Base-by-base conservation (phyloP, 345 rosid species). In the Corchorus capsularis region DNA sequence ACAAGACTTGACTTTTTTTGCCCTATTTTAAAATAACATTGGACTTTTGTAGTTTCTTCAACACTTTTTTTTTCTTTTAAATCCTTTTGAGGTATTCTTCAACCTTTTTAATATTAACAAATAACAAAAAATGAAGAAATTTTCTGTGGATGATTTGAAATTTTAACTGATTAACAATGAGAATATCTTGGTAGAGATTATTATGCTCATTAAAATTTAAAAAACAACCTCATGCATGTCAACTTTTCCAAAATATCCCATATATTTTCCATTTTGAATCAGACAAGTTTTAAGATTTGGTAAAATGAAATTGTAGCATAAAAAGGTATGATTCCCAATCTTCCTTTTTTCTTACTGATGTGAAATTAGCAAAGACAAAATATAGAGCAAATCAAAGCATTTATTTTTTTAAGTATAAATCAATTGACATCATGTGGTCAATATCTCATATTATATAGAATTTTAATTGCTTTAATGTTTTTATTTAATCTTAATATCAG, bases 261-360 rank as follows among this genome's bases (percentile, higher is more conserved):
- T 47, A 46, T 45, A n/a, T 66, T 45, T 6, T 2, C 56, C 4
- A 68, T 11, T 49, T 27, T 32, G 57, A 32, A 15, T 27, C 6
- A 53, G 65, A 75, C 72, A 63, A 22, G 20, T 46, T 32, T 20
- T 12, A 65, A 71, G 71, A 64, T 53, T 16, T 62, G 39, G 13
- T 46, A 6, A 74, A 34, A 22, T 74, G 54, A 54, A 35, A 46
- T 62, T 5, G 34, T 17, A 35, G 35, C 59, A 74, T 15, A 61
- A 69, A 12, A 50, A 50, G 20, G 54, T 10, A 37, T 35, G 74
- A n/a, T 55, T 43, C 59, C 43, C 22, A 49, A 63, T 32, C 9
- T 57, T 20, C 22, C 37, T 9, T 35, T 13, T 37, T 37, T 50
- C 45, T n/a, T 8, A 32, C 2, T 50, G 74, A 71, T n/a, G 74